Evolutionary conservation across 768 basidiomycete species (phyloP).

Genomic region (Mycena pura): DNA sequence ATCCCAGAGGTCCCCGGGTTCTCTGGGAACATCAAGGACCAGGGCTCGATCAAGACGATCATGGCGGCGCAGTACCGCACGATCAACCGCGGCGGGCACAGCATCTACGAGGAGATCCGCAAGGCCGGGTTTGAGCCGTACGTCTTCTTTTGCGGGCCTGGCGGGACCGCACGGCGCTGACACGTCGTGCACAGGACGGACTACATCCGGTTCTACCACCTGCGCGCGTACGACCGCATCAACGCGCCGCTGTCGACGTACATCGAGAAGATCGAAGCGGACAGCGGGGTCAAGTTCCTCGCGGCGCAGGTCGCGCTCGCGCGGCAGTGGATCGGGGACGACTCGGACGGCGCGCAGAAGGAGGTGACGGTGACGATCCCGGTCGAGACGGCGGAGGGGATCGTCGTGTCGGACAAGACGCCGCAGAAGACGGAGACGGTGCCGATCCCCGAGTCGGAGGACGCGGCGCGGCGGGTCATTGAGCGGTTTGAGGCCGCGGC

Average conservation of each 20-base stretch:
- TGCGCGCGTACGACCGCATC: slow-evolving; percentile 90
- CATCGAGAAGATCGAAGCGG: slow-evolving; percentile 74
- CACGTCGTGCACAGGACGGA: slow-evolving; percentile 56
- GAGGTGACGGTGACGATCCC: slow-evolving; percentile 67
- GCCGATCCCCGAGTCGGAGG: slow-evolving; percentile 66
- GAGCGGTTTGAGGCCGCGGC: slow-evolving; percentile 76
- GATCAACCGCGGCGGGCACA: slow-evolving; percentile 88
- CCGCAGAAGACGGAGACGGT: slow-evolving; percentile 62
- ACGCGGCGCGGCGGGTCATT: slow-evolving; percentile 75
- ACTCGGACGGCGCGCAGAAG: slow-evolving; percentile 47
- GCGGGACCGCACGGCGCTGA: background rate
- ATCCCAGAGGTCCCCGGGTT: slow-evolving; percentile 95
- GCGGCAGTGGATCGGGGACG: slow-evolving; percentile 72
- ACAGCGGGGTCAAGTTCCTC: slow-evolving; percentile 80
- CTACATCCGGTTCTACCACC: slow-evolving; percentile 91
- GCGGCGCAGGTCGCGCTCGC: slow-evolving; percentile 88
- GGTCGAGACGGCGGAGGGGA: slow-evolving; percentile 53
- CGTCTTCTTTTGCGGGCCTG: slow-evolving; percentile 31
- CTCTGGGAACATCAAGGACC: slow-evolving; percentile 77
- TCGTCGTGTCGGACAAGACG: slow-evolving; percentile 60
- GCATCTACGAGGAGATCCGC: slow-evolving; percentile 84
- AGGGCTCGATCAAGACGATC: slow-evolving; percentile 73
- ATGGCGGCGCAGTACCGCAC: slow-evolving; percentile 89
- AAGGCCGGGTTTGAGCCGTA: slow-evolving; percentile 83
- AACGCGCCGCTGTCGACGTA: slow-evolving; percentile 69